A percentile compares a stretch with the other conserved stretches of the same genome.
Evolutionary conservation across 176 grass and related monocot genomes (phyloP).

Genomic region (Lolium rigidum): DNA sequence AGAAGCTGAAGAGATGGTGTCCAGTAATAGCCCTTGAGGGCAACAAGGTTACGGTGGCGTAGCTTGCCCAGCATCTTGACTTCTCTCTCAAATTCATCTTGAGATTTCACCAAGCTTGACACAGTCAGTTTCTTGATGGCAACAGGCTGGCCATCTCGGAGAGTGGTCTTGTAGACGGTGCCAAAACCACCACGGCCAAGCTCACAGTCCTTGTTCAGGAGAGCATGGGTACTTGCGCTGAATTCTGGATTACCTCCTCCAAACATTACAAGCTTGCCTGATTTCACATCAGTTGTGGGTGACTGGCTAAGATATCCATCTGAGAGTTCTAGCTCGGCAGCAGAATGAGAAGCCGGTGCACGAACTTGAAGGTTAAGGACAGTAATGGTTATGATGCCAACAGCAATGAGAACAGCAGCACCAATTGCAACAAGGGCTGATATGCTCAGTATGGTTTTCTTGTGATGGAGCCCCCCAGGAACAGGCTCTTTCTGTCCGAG

Average conservation of each 20-base stretch:
- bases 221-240: slow-evolving; percentile 86
- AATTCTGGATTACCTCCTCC: slow-evolving; percentile 90
- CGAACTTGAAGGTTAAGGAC: slow-evolving; percentile 83
- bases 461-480: slow-evolving; percentile 59
- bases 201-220: slow-evolving; percentile 97
- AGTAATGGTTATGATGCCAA: slow-evolving; percentile 86
- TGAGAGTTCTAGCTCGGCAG: slow-evolving; percentile 65
- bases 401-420: slow-evolving; percentile 86
- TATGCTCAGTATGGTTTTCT: slow-evolving; percentile 95
- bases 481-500: slow-evolving; percentile 33
- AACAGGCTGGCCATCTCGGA: slow-evolving; percentile 80
- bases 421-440: slow-evolving; percentile 92
- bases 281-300: slow-evolving; percentile 78
- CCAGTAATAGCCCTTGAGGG: slow-evolving; percentile 94
- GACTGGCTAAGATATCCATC: slow-evolving; percentile 93
- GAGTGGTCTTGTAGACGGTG: slow-evolving; percentile 84
- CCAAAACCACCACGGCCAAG: slow-evolving; percentile 98
- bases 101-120: slow-evolving; percentile 98
- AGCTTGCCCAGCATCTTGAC: slow-evolving; percentile 89
- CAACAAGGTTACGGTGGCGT: slow-evolving; percentile 82
- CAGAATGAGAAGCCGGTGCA: slow-evolving; percentile 54
- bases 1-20: slow-evolving; percentile 95
- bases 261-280: slow-evolving; percentile 98
- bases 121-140: slow-evolving; percentile 99
- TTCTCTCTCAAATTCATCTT: slow-evolving; percentile 97